Base-by-base conservation (phyloP, 352 stramenopile genomes). In the Phytophthora tubulina region DNA sequence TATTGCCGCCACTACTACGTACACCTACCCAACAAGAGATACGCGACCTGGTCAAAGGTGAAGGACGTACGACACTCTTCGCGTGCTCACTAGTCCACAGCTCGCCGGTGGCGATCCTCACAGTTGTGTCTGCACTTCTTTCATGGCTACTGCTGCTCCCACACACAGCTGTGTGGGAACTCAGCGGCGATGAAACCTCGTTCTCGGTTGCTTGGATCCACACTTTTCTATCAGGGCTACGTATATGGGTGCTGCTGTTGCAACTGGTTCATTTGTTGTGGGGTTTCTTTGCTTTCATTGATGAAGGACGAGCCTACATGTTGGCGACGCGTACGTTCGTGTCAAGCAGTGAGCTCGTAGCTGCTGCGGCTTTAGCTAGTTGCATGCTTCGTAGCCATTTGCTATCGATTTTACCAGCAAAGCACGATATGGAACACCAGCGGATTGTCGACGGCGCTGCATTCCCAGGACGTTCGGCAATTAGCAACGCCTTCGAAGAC, bases 111-210 rank as follows among this genome's bases (percentile, higher is more conserved):
- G 72, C 81, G 13, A 53, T 81, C 3, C 62, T 84, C 11, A 73
- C 59, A 3, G 5, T 76, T 33, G 36, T 74, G 11, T 75, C 70
- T 3, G 73, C 78, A 32, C 33, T 85, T 39, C 46, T 92, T 39
- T 89, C 80, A 32, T 92, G 84, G 84, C 56, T 89, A 14, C 67
- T 92, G 56, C 66, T 90, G 21, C 63, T 90, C 11, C 82, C 81
- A 6, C 87, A 82, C 60, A 72, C 81, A 33, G 71, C 82, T 44
- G 78, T 88, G 35, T 88, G 76, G 65, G 76, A 69, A 11, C 80
- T 77, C 48, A 78, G 65, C 2, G 63, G 54, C 5, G 62, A 77
- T 31, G 62, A 77, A 30, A 31, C 49, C 10, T 77, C 64, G 13
- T 66, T 59, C 54, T 87, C 79, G 3, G 54, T 53, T 10, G 69